Percentiles rank a stretch among this genome's conserved stretches.
These are phyloP conservation scores for Asterochloris erici DNA, from an alignment of 139 green algal genomes.

Conservation along the genomic window DNA sequence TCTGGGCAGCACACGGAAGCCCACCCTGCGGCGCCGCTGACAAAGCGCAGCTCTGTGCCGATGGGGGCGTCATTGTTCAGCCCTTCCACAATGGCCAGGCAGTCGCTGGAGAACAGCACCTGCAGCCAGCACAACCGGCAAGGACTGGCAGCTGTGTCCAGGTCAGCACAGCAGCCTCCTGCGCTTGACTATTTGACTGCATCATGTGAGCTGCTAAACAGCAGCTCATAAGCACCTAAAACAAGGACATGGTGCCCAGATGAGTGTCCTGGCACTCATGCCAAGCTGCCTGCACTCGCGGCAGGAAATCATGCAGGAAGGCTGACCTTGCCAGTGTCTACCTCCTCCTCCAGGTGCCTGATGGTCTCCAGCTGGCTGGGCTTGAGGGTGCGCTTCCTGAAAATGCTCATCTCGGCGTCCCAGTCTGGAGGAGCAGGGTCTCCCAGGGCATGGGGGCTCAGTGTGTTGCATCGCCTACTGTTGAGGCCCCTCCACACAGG, in stretches of 20 bases:
- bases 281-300: neutral
- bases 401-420: constrained; percentile 82
- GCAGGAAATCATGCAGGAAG: neutral
- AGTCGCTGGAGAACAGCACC: constrained; percentile 66
- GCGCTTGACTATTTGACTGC: no score
- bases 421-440: constrained; percentile 48
- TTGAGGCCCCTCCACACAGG: no score
- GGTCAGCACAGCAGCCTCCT: no score
- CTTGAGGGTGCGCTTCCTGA: constrained; percentile 65
- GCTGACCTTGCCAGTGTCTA: constrained; percentile 68
- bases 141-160: no score
- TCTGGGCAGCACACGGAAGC: neutral
- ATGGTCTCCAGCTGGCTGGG: constrained; percentile 81
- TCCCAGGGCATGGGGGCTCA: no score
- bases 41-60: constrained; percentile 73
- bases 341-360: constrained; percentile 64
- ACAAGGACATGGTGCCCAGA: no score
- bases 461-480: no score
- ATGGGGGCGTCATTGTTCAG: constrained; percentile 82
- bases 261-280: neutral
- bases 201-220: no score
- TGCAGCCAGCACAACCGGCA: constrained; percentile 25
- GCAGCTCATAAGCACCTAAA: neutral
- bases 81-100: constrained; percentile 73
- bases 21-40: constrained; percentile 71